These are phyloP conservation scores for Thermomucor indicae-seudaticae DNA, from an alignment of 371 early-diverging fungal species.

Conservation along the genomic window DNA sequence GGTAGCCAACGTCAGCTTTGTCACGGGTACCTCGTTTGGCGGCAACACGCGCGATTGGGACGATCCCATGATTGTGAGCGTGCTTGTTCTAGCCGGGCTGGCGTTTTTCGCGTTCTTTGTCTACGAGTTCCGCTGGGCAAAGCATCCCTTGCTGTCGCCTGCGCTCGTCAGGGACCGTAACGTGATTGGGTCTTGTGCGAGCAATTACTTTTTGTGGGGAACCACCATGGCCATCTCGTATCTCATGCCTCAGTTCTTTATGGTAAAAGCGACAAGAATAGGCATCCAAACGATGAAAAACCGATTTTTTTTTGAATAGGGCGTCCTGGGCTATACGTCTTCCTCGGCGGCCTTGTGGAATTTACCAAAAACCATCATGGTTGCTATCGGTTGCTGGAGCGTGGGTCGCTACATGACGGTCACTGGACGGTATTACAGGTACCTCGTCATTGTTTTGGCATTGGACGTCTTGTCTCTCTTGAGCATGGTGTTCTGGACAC, in stretches of 20 bases:
- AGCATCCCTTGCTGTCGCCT: conserved; percentile 58
- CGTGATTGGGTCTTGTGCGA: conserved; percentile 21
- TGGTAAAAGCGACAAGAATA: no score
- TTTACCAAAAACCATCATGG: conserved; percentile 26
- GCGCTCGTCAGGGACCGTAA: conserved; percentile 29
- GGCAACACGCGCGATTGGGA: conserved; percentile 59
- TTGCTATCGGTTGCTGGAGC: conserved; percentile 28
- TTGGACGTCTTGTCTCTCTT: conserved; percentile 1
- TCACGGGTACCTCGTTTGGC: conserved; percentile 57
- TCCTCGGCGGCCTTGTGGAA: conserved; percentile 39
- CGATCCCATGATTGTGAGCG: conserved; percentile 47
- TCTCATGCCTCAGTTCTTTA: conserved; percentile 36
- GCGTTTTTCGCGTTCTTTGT: conserved; percentile 46
- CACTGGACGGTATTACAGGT: conserved; percentile 25
- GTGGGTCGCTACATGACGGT: conserved; percentile 24
- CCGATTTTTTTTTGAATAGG: no score
- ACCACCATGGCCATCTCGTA: conserved; percentile 25
- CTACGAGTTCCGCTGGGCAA: conserved; percentile 55
- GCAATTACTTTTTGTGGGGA: conserved; percentile 32
- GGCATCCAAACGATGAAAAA: no score
- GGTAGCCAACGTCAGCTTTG: conserved; percentile 46
- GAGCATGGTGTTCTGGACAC: conserved; percentile 10
- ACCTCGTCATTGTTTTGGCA: conserved; percentile 12
- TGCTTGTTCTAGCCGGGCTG: conserved; percentile 36
- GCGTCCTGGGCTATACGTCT: conserved; percentile 32